These are phyloP conservation scores for Solanum paucissectum DNA, from an alignment of 257 asterid species.

Conservation along the genomic window DNA sequence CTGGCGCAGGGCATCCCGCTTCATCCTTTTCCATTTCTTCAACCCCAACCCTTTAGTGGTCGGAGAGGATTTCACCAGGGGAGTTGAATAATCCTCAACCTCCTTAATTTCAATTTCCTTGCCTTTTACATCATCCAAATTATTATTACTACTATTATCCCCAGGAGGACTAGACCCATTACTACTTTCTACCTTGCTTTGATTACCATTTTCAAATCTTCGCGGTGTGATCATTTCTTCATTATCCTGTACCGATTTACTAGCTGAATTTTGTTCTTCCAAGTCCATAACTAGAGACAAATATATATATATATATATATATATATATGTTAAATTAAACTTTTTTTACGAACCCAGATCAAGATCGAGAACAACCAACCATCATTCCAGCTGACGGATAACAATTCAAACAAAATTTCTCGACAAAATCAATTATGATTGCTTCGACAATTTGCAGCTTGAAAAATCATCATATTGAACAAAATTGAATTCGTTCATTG, in stretches of 20 bases:
- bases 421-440: background rate
- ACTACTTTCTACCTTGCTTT: constrained; percentile 12
- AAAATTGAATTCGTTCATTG: background rate
- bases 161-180: constrained; percentile 21
- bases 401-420: background rate
- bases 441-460: background rate
- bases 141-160: constrained; percentile 9
- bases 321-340: background rate
- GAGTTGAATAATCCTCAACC: background rate
- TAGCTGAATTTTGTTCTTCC: constrained; percentile 21
- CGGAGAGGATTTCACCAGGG: constrained; percentile 15
- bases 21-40: constrained; percentile 77
- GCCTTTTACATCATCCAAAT: constrained; percentile 11
- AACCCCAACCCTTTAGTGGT: constrained; percentile 44
- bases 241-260: constrained; percentile 35
- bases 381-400: constrained; percentile 43
- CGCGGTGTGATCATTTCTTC: constrained; percentile 9
- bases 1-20: constrained; percentile 23
- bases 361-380: constrained; percentile 53
- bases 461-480: background rate
- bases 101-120: constrained; percentile 9
- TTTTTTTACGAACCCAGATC: background rate
- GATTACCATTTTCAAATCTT: constrained; percentile 3
- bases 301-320: background rate
- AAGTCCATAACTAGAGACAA: constrained; percentile 28